A percentile compares a stretch with the other conserved stretches of the same genome.
Conservation (phyloP, 2,329 filamentous ascomycete genomes). For the Colletotrichum endophyticum region DNA sequence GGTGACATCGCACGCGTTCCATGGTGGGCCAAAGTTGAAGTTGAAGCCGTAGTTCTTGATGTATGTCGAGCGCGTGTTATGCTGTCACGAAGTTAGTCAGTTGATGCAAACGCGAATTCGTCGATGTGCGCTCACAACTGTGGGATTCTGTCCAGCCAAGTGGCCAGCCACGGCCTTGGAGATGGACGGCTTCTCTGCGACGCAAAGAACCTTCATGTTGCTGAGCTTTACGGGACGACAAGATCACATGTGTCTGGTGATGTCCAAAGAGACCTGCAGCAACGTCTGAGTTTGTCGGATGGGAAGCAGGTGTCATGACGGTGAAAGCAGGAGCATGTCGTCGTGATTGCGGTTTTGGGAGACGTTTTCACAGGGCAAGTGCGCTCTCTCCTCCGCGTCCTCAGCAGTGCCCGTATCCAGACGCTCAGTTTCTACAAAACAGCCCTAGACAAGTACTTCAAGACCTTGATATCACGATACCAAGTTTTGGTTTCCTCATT, state of each 20-base stretch:
- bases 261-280: neutral
- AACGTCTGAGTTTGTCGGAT: neutral
- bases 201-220: conserved; percentile 60
- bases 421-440: neutral
- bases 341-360: neutral
- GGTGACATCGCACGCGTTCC: conserved; percentile 83
- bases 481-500: neutral
- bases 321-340: neutral
- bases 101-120: neutral
- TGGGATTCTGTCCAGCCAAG: conserved; percentile 76
- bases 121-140: conserved; percentile 62
- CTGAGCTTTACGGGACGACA: neutral
- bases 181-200: conserved; percentile 82
- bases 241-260: neutral
- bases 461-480: neutral
- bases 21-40: conserved; percentile 82
- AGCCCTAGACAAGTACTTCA: neutral
- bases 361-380: neutral
- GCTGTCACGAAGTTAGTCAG: conserved; percentile 49
- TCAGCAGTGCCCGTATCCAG: neutral
- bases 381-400: neutral
- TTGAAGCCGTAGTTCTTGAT: conserved; percentile 95
- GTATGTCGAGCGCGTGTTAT: conserved; percentile 72
- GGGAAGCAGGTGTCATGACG: neutral
- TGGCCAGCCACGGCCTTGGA: conserved; percentile 93